A percentile compares a stretch with the other conserved stretches of the same genome.
These are phyloP conservation scores for Pholiota adiposa DNA, from an alignment of 1,284 basidiomycete genomes.

Conservation along the genomic window DNA sequence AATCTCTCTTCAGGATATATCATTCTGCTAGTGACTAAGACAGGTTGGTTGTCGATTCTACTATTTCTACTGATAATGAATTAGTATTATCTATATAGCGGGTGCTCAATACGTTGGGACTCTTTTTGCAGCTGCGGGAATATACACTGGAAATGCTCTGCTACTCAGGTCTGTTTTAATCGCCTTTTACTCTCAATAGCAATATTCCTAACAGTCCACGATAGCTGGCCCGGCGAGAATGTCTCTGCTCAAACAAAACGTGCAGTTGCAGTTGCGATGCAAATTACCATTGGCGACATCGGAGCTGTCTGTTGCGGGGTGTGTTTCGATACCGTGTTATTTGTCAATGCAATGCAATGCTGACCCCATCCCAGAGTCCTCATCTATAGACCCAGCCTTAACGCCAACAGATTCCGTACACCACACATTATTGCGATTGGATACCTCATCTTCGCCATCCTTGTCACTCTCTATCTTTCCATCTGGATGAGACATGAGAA, in stretches of 20 bases:
- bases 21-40: slow-evolving; percentile 56
- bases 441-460: too few species aligned
- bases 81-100: slow-evolving; percentile 40
- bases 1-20: slow-evolving; percentile 54
- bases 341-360: too few species aligned
- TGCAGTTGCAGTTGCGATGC: slow-evolving; percentile 66
- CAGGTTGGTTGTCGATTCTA: slow-evolving; percentile 36
- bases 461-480: too few species aligned
- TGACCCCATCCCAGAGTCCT: too few species aligned
- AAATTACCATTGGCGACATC: slow-evolving; percentile 69
- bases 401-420: too few species aligned
- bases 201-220: too few species aligned
- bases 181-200: too few species aligned
- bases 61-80: background rate
- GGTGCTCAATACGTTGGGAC: slow-evolving; percentile 66
- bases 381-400: too few species aligned
- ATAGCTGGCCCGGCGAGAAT: slow-evolving; percentile 71
- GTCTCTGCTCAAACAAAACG: slow-evolving; percentile 75
- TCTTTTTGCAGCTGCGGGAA: slow-evolving; percentile 61
- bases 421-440: too few species aligned
- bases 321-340: too few species aligned
- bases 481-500: too few species aligned
- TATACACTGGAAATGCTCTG: slow-evolving; percentile 65
- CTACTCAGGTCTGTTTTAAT: slow-evolving; percentile 50
- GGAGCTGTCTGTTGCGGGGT: slow-evolving; percentile 66